Evolutionary conservation across 371 early-diverging fungal species (phyloP).

Genomic region (Choanephora cucurbitarum): DNA sequence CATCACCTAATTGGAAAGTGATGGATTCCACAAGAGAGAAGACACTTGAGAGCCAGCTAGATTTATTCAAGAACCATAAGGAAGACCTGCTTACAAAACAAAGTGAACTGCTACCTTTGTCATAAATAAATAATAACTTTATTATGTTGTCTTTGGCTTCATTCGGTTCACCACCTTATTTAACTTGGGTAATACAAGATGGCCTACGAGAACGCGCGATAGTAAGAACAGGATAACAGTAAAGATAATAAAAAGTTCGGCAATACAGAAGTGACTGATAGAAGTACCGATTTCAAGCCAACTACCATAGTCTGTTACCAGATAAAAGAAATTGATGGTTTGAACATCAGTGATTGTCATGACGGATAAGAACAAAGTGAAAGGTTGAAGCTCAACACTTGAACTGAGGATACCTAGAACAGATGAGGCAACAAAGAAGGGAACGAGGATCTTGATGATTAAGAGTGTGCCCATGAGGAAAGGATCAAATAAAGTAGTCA

Average conservation of each 20-base stretch:
- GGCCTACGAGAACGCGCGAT: constrained; percentile 62
- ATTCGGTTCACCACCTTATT: constrained; percentile 18
- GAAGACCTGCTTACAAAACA: neutral
- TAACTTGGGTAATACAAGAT: constrained; percentile 28
- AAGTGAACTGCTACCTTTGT: neutral
- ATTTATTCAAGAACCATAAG: neutral
- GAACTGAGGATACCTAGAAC: constrained; percentile 76
- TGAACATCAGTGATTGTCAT: constrained; percentile 88
- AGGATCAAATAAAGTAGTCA: constrained; percentile 89
- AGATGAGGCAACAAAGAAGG: constrained; percentile 88
- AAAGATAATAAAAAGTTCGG: constrained; percentile 82
- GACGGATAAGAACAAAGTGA: constrained; percentile 82
- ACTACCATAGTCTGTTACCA: constrained; percentile 89
- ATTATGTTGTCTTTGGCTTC: constrained; percentile 19
- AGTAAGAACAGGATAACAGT: constrained; percentile 72
- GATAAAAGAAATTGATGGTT: constrained; percentile 94
- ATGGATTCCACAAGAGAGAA: constrained; percentile 19
- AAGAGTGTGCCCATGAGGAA: constrained; percentile 89
- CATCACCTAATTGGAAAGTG: constrained; percentile 74
- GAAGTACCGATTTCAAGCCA: constrained; percentile 98
- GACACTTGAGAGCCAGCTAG: neutral
- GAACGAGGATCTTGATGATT: constrained; percentile 87
- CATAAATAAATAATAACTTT: too few relatives aligned
- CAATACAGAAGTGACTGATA: constrained; percentile 88
- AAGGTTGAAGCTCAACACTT: constrained; percentile 76